phyloP scores from a whole-genome alignment of 805 yeast species.

The Candida railenensis region DNA sequence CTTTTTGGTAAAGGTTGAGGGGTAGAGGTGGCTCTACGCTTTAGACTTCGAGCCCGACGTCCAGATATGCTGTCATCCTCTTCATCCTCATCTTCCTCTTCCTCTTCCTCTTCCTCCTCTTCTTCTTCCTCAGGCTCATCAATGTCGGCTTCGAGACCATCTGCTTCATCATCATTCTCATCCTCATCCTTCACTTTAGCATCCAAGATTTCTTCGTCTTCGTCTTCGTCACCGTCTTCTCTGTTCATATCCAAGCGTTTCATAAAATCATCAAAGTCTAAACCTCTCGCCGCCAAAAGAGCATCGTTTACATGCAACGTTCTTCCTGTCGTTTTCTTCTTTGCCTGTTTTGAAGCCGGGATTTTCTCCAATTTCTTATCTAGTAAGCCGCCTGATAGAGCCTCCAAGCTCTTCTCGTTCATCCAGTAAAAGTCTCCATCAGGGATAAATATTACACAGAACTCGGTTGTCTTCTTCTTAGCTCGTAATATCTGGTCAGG shows the following conservation, averaged over 20 bases:
- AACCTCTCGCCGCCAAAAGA: constrained; percentile 33
- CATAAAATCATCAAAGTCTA: constrained; percentile 38
- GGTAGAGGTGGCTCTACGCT: constrained; percentile 1
- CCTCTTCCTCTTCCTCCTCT: constrained; percentile 45
- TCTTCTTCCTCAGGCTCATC: constrained; percentile 16
- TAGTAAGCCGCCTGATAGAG: constrained; percentile 28
- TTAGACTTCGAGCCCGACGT: constrained; percentile 14
- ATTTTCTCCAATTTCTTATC: constrained; percentile 26
- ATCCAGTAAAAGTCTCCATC: constrained; percentile 48
- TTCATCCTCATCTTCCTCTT: constrained; percentile 27
- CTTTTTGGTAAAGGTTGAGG: background rate
- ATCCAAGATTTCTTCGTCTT: constrained; percentile 17
- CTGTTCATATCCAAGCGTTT: constrained; percentile 20
- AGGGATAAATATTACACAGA: constrained; percentile 45
- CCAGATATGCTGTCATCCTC: constrained; percentile 17
- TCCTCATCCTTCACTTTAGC: constrained; percentile 11
- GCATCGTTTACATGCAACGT: constrained; percentile 37
- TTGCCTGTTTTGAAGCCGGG: constrained; percentile 19
- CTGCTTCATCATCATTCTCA: constrained; percentile 8
- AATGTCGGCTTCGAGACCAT: constrained; percentile 11
- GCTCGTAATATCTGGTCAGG: constrained; percentile 35
- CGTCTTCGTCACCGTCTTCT: constrained; percentile 17
- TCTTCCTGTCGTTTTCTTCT: constrained; percentile 22
- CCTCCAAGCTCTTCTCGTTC: constrained; percentile 36
- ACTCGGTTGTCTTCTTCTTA: constrained; percentile 34